phyloP scores from a whole-genome alignment of 768 basidiomycete genomes.

The Tephrocybe sp. region DNA sequence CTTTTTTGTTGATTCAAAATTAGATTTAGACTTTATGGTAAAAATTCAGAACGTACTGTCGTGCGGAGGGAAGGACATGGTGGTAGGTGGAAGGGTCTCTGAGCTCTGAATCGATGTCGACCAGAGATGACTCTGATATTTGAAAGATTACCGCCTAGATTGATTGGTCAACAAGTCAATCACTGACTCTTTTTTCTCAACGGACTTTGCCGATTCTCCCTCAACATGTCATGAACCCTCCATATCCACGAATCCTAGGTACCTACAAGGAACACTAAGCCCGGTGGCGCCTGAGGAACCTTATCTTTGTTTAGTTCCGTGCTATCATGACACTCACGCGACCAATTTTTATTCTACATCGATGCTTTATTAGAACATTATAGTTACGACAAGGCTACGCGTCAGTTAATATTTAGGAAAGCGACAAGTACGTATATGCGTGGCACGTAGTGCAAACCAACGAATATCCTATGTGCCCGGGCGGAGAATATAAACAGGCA shows the following conservation, averaged over 20 bases:
- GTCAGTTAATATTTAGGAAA: too few species aligned
- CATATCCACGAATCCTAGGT: too few species aligned
- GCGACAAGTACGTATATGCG: background rate
- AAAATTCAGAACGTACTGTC: conserved; percentile 52
- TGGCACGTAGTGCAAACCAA: too few species aligned
- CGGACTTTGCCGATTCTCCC: conserved; percentile 17
- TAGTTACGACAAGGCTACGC: too few species aligned
- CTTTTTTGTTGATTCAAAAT: conserved; percentile 32
- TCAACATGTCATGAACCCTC: too few species aligned
- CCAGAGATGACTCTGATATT: conserved; percentile 7
- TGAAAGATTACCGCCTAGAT: conserved; percentile 17
- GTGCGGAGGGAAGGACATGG: conserved; percentile 69
- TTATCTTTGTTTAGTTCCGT: background rate
- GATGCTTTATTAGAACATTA: too few species aligned
- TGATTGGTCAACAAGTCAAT: conserved; percentile 9
- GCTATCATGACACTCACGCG: background rate
- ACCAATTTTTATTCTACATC: too few species aligned
- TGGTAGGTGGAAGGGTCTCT: conserved; percentile 3
- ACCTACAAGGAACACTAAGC: too few species aligned
- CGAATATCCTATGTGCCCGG: background rate
- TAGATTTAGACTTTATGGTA: conserved; percentile 10
- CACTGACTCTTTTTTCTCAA: conserved; percentile 1
- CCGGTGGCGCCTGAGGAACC: too few species aligned
- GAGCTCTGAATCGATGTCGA: conserved; percentile 8
- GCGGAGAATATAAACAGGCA: background rate